Evolutionary conservation across 225 moss, liverwort and hornwort species (phyloP).

Genomic region (Antitrichia curtipendula): DNA sequence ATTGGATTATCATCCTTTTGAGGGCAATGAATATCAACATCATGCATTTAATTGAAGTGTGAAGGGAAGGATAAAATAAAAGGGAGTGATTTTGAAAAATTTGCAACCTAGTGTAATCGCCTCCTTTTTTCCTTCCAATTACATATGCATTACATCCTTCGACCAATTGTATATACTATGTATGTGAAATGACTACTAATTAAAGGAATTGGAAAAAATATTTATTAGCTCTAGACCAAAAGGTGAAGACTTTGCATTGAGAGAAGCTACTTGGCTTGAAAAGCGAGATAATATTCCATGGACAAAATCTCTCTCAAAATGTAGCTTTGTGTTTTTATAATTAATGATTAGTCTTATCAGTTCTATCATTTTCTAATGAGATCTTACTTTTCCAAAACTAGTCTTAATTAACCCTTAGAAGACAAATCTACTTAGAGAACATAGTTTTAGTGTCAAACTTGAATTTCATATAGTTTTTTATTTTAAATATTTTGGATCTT

Average conservation of each 20-base stretch:
- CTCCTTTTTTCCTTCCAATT: neutral
- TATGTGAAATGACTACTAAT: neutral
- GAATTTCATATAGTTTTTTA: too few relatives aligned
- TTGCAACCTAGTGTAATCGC: accelerated
- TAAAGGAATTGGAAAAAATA: accelerated
- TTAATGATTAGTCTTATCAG: neutral
- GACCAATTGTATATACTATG: accelerated
- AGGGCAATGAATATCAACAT: neutral
- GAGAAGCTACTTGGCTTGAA: neutral
- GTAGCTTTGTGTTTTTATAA: accelerated
- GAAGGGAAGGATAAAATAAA: neutral
- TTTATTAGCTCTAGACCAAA: neutral
- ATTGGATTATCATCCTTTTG: neutral
- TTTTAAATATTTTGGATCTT: too few relatives aligned
- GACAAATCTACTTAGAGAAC: neutral
- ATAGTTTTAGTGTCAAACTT: too few relatives aligned
- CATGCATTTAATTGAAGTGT: neutral
- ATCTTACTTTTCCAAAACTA: too few relatives aligned
- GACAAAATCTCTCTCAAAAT: neutral
- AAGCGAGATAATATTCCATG: accelerated
- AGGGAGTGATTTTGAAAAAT: accelerated
- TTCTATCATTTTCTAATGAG: too few relatives aligned
- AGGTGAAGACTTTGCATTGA: neutral
- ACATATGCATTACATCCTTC: neutral
- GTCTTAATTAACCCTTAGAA: neutral